These are phyloP conservation scores for Aspergillus bombycis DNA, from an alignment of 2,329 filamentous ascomycete species.

Conservation along the genomic window DNA sequence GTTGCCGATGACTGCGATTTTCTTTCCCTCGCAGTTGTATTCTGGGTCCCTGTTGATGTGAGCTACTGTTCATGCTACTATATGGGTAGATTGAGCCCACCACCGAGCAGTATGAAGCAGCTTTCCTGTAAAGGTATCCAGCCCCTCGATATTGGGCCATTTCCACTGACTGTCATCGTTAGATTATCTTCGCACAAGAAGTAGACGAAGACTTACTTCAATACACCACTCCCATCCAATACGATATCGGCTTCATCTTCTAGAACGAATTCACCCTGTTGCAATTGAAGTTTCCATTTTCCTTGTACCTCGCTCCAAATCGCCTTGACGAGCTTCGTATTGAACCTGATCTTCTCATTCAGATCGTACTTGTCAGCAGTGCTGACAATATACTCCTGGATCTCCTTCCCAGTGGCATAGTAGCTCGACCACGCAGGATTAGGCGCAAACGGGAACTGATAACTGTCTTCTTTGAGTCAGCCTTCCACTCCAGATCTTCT, in stretches of 20 bases:
- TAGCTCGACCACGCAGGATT: slow-evolving; percentile 49
- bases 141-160: slow-evolving; percentile 24
- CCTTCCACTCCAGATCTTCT: not conserved
- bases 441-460: slow-evolving; percentile 47
- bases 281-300: slow-evolving; percentile 24
- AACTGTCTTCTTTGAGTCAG: slow-evolving; percentile 31
- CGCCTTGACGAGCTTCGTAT: slow-evolving; percentile 40
- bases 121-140: slow-evolving; percentile 37
- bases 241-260: slow-evolving; percentile 30
- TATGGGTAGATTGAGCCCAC: not conserved
- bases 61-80: not conserved
- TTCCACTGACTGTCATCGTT: slow-evolving; percentile 23
- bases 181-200: not conserved
- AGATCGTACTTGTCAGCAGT: slow-evolving; percentile 46
- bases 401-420: slow-evolving; percentile 46
- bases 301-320: slow-evolving; percentile 38
- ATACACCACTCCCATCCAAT: slow-evolving; percentile 31
- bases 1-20: slow-evolving; percentile 38
- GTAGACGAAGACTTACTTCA: slow-evolving; percentile 20
- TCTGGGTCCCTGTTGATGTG: slow-evolving; percentile 27
- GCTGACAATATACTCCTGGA: slow-evolving; percentile 48
- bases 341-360: slow-evolving; percentile 40
- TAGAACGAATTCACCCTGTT: slow-evolving; percentile 15
- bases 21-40: slow-evolving; percentile 27
- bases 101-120: slow-evolving; percentile 44